Evolutionary conservation across 1,284 basidiomycete species (phyloP).

Genomic region (Singerocomus inundabilis): DNA sequence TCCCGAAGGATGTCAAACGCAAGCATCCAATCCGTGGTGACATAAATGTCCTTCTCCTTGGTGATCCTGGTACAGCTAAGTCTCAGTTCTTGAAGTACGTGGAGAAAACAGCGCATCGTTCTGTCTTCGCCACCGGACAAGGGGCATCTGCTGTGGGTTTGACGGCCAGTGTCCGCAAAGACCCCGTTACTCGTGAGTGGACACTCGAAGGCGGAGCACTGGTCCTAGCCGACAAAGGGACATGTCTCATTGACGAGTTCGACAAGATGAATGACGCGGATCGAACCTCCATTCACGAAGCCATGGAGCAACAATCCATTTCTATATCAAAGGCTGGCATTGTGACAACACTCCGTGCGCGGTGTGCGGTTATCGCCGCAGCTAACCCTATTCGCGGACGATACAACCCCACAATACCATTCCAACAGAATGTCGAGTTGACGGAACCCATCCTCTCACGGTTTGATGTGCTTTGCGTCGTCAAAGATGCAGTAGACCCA

Average conservation of each 20-base stretch:
- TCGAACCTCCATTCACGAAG: slow-evolving; percentile 97
- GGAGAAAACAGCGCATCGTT: slow-evolving; percentile 96
- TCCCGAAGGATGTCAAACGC: slow-evolving; percentile 93
- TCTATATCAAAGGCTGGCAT: slow-evolving; percentile 99
- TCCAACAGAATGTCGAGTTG: slow-evolving; percentile 97
- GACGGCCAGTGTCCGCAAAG: slow-evolving; percentile 96
- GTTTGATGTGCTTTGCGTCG: slow-evolving; percentile 97
- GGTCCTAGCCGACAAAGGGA: slow-evolving; percentile 98
- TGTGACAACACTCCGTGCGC: slow-evolving; percentile 93
- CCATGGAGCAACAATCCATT: slow-evolving; percentile 99
- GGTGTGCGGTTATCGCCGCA: slow-evolving; percentile 96
- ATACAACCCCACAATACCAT: slow-evolving; percentile 97
- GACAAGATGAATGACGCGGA: slow-evolving; percentile 99
- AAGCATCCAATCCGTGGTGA: slow-evolving; percentile 97
- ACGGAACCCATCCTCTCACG: slow-evolving; percentile 99
- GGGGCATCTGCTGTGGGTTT: slow-evolving; percentile 98
- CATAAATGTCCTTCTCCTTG: slow-evolving; percentile 94
- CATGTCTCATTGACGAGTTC: slow-evolving; percentile 98
- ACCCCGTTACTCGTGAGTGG: slow-evolving; percentile 97
- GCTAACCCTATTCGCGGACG: slow-evolving; percentile 96
- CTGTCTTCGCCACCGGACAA: slow-evolving; percentile 98
- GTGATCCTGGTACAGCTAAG: slow-evolving; percentile 98
- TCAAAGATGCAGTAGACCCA: slow-evolving; percentile 96
- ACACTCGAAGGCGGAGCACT: slow-evolving; percentile 97
- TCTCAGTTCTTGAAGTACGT: slow-evolving; percentile 99